phyloP scores from a whole-genome alignment of 1,284 basidiomycete species.

The Inonotus obliquus region DNA sequence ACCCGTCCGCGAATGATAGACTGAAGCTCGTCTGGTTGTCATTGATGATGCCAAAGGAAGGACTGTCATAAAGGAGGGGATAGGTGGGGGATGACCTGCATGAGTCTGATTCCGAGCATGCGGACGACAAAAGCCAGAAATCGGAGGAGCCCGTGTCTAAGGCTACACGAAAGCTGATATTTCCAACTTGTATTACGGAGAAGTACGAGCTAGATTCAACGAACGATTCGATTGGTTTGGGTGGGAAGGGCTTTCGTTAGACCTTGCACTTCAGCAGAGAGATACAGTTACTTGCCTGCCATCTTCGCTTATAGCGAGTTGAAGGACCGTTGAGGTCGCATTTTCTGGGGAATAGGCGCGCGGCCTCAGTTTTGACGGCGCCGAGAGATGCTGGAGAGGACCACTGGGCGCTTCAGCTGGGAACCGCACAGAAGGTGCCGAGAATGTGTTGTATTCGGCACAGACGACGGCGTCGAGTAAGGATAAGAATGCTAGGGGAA shows the following conservation, averaged over 20 bases:
- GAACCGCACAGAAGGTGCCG: not conserved
- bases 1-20: conserved; percentile 60
- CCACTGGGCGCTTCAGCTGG: not conserved
- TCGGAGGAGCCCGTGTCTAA: conserved; percentile 77
- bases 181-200: conserved; percentile 51
- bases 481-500: not conserved
- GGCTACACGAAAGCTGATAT: conserved; percentile 61
- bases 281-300: conserved; percentile 4
- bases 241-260: not conserved
- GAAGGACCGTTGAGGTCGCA: conserved; percentile 1
- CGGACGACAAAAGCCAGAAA: conserved; percentile 64
- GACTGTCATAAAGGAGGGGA: conserved; percentile 58
- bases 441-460: not conserved
- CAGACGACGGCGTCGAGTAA: not conserved
- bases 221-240: not conserved
- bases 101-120: conserved; percentile 41
- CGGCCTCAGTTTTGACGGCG: not conserved
- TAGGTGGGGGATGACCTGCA: conserved; percentile 60
- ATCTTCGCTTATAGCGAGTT: conserved; percentile 6
- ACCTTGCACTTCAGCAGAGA: not conserved
- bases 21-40: conserved; percentile 55
- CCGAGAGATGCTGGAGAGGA: not conserved
- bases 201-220: conserved; percentile 53
- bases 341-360: not conserved
- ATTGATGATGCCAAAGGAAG: conserved; percentile 57